These are phyloP conservation scores for Cadophora gregata DNA, from an alignment of 2,329 filamentous ascomycete genomes.

Conservation along the genomic window DNA sequence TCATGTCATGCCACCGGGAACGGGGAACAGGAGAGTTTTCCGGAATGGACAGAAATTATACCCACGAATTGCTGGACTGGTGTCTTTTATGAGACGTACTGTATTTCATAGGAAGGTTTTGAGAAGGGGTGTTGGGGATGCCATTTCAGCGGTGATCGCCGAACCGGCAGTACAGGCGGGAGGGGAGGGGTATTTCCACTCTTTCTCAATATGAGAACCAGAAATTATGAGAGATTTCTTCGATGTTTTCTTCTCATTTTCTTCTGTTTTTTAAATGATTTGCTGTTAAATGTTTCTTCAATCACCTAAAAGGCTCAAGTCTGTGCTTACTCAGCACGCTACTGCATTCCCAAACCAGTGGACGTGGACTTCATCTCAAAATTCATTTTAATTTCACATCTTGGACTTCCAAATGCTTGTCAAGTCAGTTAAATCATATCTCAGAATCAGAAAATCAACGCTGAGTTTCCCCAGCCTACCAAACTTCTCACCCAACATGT, in stretches of 20 bases:
- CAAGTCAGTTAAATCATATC: background rate
- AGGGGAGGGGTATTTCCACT: background rate
- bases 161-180: too few species aligned
- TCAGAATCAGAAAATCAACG: background rate
- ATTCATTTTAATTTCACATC: background rate
- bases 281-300: background rate
- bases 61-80: background rate
- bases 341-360: background rate
- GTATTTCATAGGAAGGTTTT: background rate
- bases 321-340: constrained; percentile 13
- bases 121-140: background rate
- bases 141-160: background rate
- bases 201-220: background rate
- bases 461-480: background rate
- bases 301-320: constrained; percentile 1
- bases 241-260: background rate
- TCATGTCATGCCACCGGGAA: too few species aligned
- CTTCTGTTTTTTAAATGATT: background rate
- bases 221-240: background rate
- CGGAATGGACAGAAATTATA: background rate
- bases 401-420: background rate
- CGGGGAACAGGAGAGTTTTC: too few species aligned
- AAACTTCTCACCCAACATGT: constrained; percentile 7
- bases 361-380: background rate
- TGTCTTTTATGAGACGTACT: background rate